Evolutionary conservation across 192 early-diverging fungal genomes (phyloP).

Genomic region (Backusella tuberculispora): DNA sequence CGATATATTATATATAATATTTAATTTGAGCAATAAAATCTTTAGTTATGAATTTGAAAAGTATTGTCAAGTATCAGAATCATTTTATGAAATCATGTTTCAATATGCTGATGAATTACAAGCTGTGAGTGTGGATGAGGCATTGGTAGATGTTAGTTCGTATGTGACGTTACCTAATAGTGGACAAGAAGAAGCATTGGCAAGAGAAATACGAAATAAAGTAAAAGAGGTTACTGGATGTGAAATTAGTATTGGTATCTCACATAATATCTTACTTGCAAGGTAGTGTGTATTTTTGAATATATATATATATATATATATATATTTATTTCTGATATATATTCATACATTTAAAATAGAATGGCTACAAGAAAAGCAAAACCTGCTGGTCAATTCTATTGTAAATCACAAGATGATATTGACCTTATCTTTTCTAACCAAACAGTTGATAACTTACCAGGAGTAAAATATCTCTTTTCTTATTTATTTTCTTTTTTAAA

Average conservation of each 20-base stretch:
- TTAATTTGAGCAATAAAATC: not conserved
- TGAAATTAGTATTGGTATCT: constrained; percentile 77
- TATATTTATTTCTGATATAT: not conserved
- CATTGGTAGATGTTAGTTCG: constrained; percentile 69
- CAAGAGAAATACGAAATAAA: constrained; percentile 54
- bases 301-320: constrained; percentile 24
- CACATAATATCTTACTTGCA: constrained; percentile 72
- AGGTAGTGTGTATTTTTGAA: constrained; percentile 37
- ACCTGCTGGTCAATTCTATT: constrained; percentile 59
- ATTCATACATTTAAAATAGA: constrained; percentile 6
- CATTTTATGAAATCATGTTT: constrained; percentile 72
- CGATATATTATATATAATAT: constrained; percentile 35
- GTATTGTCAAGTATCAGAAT: constrained; percentile 62
- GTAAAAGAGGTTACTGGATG: constrained; percentile 61
- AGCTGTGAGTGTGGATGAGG: constrained; percentile 88
- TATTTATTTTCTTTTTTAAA: not conserved
- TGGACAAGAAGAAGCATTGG: constrained; percentile 50
- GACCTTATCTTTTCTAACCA: constrained; percentile 24
- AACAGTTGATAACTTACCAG: constrained; percentile 50
- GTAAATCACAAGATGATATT: constrained; percentile 29
- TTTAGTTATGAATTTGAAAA: constrained; percentile 72
- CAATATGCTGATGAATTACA: constrained; percentile 69
- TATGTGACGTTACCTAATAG: constrained; percentile 34
- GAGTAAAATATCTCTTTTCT: constrained; percentile 35
- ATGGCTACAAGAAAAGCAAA: constrained; percentile 76